Evolutionary conservation across 441 rosid genomes (phyloP), one percentile per base, ranked within the genome.

Genomic region (Adansonia grandidieri): DNA sequence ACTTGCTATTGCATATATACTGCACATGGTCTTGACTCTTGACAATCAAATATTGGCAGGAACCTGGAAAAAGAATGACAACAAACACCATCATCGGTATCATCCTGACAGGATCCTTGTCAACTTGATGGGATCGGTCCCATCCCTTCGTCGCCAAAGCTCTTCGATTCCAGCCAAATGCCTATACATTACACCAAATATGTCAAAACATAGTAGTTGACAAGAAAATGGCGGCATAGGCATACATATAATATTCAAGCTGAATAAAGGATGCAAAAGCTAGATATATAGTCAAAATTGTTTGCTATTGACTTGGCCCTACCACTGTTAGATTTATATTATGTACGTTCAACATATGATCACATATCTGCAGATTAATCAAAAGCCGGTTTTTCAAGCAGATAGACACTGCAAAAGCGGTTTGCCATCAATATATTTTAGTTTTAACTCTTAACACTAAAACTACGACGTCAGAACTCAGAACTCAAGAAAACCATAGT

Each of bases 141-240:
- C 11, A 88, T 75, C 15, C 89, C 94, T 72, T 81, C 78, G 50
- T 91, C 94, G 1, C 72, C 80, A 78, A 90, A 90, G 24, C 87
- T 68, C 85, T 87, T 80, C 6, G 96, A 90, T 79, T 93, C 94
- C 0, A 96, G 96, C 96, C 92, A 91, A 74, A 91, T 85, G 61
- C 95, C 93, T 91, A 54, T 5, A 61, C 28, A 69, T 62, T 44
- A 24, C 8, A 62, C 76, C 10, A 75, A 76, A 19, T 48, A 64
- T 48, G 71, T 76, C 63, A 63, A 63, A 9, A 47, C 70, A 44
- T 75, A 71, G 44, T 75, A 32, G 71, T 3, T 5, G 50, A 63
- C 61, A 74, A 28, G 68, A 22, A 48, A 50, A 20, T 32, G 20
- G 67, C 67, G 67, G 79, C 73, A 66, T n/a, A 44, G 3, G 13